phyloP scores from a whole-genome alignment of 2,329 filamentous ascomycete species.

The Apiospora aurea region DNA sequence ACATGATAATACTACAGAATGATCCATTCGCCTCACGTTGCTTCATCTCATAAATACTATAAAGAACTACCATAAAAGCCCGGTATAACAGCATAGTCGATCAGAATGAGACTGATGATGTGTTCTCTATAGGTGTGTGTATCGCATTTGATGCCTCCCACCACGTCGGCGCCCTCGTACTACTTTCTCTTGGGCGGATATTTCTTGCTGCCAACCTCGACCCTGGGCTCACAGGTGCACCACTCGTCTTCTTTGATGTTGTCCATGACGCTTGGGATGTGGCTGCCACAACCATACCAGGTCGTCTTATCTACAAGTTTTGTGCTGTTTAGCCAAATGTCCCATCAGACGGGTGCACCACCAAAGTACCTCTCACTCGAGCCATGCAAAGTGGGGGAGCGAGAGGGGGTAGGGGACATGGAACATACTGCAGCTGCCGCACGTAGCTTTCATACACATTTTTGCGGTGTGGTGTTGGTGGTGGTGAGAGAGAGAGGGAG shows the following conservation, averaged over 20 bases:
- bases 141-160: not conserved
- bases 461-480: slow-evolving; percentile 27
- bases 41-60: too few relatives aligned
- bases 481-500: not conserved
- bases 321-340: not conserved
- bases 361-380: not conserved
- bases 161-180: not conserved
- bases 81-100: not conserved
- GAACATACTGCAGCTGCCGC: slow-evolving; percentile 67
- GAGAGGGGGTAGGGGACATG: not conserved
- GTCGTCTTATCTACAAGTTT: slow-evolving; percentile 58
- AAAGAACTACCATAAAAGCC: not conserved
- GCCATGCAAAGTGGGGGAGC: not conserved
- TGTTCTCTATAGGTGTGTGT: not conserved
- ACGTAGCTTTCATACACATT: slow-evolving; percentile 73
- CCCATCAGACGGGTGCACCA: not conserved
- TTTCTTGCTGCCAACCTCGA: slow-evolving; percentile 65
- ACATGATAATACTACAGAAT: not conserved
- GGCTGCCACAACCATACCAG: slow-evolving; percentile 72
- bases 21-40: not conserved
- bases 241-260: slow-evolving; percentile 48
- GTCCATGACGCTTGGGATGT: slow-evolving; percentile 24
- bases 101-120: not conserved
- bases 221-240: slow-evolving; percentile 70
- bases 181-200: slow-evolving; percentile 69